These are phyloP conservation scores for Ocimum tenuiflorum DNA, from an alignment of 257 asterid species.

Conservation along the genomic window DNA sequence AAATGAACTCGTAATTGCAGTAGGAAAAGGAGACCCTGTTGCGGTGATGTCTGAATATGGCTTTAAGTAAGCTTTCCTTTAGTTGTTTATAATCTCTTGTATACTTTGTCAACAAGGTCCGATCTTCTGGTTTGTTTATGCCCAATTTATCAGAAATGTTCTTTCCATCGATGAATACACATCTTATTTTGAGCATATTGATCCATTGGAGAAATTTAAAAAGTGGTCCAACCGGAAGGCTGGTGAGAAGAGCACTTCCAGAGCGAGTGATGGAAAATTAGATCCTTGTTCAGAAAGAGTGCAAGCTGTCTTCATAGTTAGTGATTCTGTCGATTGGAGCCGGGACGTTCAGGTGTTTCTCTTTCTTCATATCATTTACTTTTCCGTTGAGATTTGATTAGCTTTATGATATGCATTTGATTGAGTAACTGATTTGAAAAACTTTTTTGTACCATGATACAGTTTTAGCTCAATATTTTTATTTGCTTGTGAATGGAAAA, in stretches of 20 bases:
- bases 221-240: slow-evolving; percentile 34
- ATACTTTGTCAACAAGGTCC: slow-evolving; percentile 2
- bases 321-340: slow-evolving; percentile 97
- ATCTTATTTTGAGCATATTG: slow-evolving; percentile 70
- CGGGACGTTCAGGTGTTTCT: slow-evolving; percentile 82
- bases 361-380: slow-evolving; percentile 6
- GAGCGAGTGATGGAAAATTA: slow-evolving; percentile 22
- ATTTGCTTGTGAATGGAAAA: no score
- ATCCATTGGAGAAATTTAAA: slow-evolving; percentile 70
- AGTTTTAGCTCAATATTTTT: background rate
- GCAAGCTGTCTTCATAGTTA: slow-evolving; percentile 77
- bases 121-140: slow-evolving; percentile 19
- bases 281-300: slow-evolving; percentile 62
- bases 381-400: slow-evolving; percentile 3
- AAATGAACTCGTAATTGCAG: slow-evolving; percentile 61
- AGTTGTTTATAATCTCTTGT: slow-evolving; percentile 6
- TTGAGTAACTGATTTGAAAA: background rate
- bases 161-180: slow-evolving; percentile 75
- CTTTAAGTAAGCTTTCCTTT: slow-evolving; percentile 48
- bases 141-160: slow-evolving; percentile 52
- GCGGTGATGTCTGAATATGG: slow-evolving; percentile 86
- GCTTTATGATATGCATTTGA: background rate
- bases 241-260: slow-evolving; percentile 22
- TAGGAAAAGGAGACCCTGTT: slow-evolving; percentile 90
- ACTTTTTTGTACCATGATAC: background rate